Evolutionary conservation across 805 yeast species (phyloP), one percentile per base, ranked within the genome.

Genomic region (Pichia cabralensis): DNA sequence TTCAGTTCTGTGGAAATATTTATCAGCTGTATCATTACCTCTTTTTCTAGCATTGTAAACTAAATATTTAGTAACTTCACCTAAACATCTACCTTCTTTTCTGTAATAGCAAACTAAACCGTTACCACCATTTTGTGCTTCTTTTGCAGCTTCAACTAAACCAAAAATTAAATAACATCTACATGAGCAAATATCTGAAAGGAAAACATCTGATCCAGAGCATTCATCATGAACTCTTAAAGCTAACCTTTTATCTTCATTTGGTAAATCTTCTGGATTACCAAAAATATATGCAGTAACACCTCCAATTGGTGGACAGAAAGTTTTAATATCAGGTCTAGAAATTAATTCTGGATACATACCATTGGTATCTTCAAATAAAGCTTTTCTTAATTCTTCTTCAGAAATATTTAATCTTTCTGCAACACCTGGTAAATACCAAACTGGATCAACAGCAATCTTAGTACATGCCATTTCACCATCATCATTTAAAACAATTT

Each of bases 1-100:
- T 53, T 76, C 83, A 14, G 83, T 76, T 50, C 81, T 66, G 47
- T 69, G 73, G 66, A 76, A 76, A 47, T 76, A 76, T 40, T 73
- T 76, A 38, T 74, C 79, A 20, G 81, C 81, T 11, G 72, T 67
- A 52, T 76, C 83, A 35, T 81, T 82, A 35, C 70, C 67, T 58
- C 80, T 69, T 59, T 76, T 76, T 55, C 82, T 70, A 13, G 81
- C 81, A 45, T 76, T 76, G 64, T 76, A 76, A 28, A 76, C 83
- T 43, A 76, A 60, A 45, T 76, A 76, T 55, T 76, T 76, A 42
- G 81, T 75, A 30, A 76, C 81, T 55, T 76, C 83, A 39, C 83
- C 83, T 19, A 76, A 59, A 6, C 80, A 72, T 49, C 83, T 69
- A 24, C 83, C 83, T 50, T 76, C 83, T 48, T 76, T 76, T 57